These are phyloP conservation scores for Saturnispora besseyi DNA, from an alignment of 805 yeast genomes.

Conservation along the genomic window DNA sequence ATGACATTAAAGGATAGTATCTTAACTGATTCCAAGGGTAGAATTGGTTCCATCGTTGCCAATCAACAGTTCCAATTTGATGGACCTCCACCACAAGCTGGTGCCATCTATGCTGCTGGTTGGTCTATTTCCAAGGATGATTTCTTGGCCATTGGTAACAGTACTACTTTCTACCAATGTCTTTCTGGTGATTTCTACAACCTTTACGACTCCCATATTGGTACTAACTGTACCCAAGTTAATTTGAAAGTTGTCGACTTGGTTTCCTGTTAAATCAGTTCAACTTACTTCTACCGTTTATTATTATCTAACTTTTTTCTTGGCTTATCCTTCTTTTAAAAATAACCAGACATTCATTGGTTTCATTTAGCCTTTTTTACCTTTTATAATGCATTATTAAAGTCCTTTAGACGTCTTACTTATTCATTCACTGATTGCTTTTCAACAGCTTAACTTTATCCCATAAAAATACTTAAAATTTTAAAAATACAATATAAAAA, in stretches of 20 bases:
- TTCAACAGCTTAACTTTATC: not conserved
- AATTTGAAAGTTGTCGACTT: conserved; percentile 37
- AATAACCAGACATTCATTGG: not conserved
- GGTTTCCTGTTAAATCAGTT: conserved; percentile 31
- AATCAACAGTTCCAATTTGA: conserved; percentile 60
- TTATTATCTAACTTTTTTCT: not conserved
- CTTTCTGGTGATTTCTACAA: conserved; percentile 50
- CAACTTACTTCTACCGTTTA: not conserved
- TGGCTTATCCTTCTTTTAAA: not conserved
- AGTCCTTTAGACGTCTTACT: no score
- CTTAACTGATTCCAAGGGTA: conserved; percentile 39
- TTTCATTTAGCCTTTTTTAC: not conserved
- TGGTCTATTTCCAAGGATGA: conserved; percentile 39
- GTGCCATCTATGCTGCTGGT: conserved; percentile 44
- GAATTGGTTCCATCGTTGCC: conserved; percentile 53
- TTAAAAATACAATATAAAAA: not conserved
- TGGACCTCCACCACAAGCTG: conserved; percentile 59
- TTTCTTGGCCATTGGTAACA: conserved; percentile 42
- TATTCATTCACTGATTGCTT: not conserved
- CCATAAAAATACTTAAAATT: not conserved
- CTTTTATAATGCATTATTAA: not conserved
- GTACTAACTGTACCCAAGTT: conserved; percentile 38
- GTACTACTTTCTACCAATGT: conserved; percentile 44
- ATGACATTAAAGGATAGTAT: conserved; percentile 34
- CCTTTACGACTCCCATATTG: conserved; percentile 42